Percentiles rank a stretch among this genome's conserved stretches.
phyloP scores from a whole-genome alignment of 2,329 filamentous ascomycete species.

The Paecilomyces sp. region DNA sequence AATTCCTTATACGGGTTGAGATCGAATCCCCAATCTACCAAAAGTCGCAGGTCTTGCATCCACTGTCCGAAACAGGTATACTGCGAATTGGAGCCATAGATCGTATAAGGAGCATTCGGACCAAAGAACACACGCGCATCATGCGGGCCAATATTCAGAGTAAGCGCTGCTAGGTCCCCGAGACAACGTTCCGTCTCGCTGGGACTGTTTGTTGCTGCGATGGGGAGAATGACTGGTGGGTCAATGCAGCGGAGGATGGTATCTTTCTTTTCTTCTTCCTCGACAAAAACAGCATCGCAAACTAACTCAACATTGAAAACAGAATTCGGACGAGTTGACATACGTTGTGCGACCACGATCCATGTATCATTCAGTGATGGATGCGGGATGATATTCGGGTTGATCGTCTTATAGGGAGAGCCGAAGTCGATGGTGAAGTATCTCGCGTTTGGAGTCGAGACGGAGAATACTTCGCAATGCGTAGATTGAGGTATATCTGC shows the following conservation, averaged over 20 bases:
- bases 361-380: conserved; percentile 41
- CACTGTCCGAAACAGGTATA: conserved; percentile 53
- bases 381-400: conserved; percentile 54
- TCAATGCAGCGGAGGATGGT: conserved; percentile 3
- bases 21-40: conserved; percentile 38
- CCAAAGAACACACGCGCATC: conserved; percentile 54
- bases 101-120: conserved; percentile 42
- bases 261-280: background rate
- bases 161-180: conserved; percentile 37
- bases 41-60: conserved; percentile 46
- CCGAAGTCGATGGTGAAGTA: conserved; percentile 27
- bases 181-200: conserved; percentile 35
- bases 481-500: background rate
- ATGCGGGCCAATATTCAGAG: conserved; percentile 46
- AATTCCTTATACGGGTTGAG: conserved; percentile 27
- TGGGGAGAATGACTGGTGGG: conserved; percentile 38
- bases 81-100: conserved; percentile 51
- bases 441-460: background rate
- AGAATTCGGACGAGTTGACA: background rate
- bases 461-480: background rate
- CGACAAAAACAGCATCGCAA: background rate
- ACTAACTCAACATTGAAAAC: background rate
- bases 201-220: conserved; percentile 34
- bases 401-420: conserved; percentile 32
- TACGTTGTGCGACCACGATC: conserved; percentile 45